phyloP scores from a whole-genome alignment of 148 eudicot species.

The Rhododendron molle region DNA sequence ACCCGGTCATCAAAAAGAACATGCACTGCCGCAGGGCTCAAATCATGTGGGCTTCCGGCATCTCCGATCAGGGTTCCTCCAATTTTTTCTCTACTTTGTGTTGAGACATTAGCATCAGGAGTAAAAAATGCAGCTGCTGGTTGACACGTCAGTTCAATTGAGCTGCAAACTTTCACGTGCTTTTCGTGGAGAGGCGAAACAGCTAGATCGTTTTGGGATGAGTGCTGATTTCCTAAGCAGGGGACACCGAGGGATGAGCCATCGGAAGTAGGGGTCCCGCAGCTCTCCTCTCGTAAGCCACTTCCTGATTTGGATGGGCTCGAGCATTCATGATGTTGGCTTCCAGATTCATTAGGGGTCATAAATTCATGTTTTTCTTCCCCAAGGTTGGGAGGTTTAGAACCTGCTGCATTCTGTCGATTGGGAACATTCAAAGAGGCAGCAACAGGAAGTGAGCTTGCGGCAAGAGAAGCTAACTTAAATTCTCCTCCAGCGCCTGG shows the following conservation, averaged over 20 bases:
- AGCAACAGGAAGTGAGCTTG: conserved; percentile 50
- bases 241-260: conserved; percentile 70
- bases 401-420: conserved; percentile 48
- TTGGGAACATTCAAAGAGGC: conserved; percentile 22
- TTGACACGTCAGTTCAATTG: conserved; percentile 23
- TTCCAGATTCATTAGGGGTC: conserved; percentile 12
- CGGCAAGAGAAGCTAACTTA: conserved; percentile 52
- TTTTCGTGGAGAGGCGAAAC: conserved; percentile 34
- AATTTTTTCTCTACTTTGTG: conserved; percentile 38
- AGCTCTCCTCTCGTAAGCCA: conserved; percentile 65
- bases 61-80: conserved; percentile 54
- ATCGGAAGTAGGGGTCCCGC: conserved; percentile 73
- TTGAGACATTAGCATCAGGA: conserved; percentile 29
- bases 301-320: conserved; percentile 38
- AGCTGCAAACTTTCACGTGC: conserved; percentile 15
- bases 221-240: conserved; percentile 38
- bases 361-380: conserved; percentile 29
- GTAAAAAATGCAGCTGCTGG: conserved; percentile 32
- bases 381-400: conserved; percentile 33
- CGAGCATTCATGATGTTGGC: conserved; percentile 20
- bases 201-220: conserved; percentile 32
- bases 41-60: conserved; percentile 72
- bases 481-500: conserved; percentile 79
- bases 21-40: conserved; percentile 31
- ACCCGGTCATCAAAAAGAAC: conserved; percentile 32